Base-by-base conservation (phyloP, 176 grass and related monocot species). In the Alloteropsis semialata region DNA sequence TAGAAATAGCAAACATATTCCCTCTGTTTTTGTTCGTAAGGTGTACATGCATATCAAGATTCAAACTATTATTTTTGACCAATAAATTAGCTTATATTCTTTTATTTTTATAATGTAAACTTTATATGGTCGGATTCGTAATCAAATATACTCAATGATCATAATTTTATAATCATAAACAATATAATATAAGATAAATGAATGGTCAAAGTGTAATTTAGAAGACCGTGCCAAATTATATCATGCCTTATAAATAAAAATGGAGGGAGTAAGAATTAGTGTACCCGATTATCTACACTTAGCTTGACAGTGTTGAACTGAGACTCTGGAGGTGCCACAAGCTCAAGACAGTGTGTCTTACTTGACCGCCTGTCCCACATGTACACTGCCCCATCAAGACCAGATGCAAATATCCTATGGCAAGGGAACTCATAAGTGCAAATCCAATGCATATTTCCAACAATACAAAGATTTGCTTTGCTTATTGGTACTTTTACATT, bases 341-440 rank as follows among this genome's bases (percentile, higher is more conserved):
- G 82, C 84, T 95, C 90, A 75, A 95, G 85, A 84, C 88, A 95
- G 68, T 91, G 86, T 65, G 71, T 83, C 48, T 88, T 93, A 77
- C 88, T 91, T 80, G 62, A 48, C 30, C 92, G 84, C 51, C 85
- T 92, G 84, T 98, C 96, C 96, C 92, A 98, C 84, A 95, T 91
- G 77, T 93, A 98, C 59, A 98, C 80, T 25, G 75, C 77, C 56
- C 90, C 92, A 90, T 93, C 91, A 69, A 95, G 83, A 29, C 92
- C 91, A 68, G 88, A 93, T 37, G 92, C 96, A 91, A 98, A 84
- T 81, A 98, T 64, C 88, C 96, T 98, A 86, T 34, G 67, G 68
- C 30, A 67, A 32, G 60, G 77, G 36, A 55, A 33, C 53, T 24
- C 6, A 28, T 75, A 81, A 85, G 42, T 84, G 43, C 5, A 81